phyloP scores from a whole-genome alignment of 2,329 filamentous ascomycete genomes.

The Penicillium sp. region DNA sequence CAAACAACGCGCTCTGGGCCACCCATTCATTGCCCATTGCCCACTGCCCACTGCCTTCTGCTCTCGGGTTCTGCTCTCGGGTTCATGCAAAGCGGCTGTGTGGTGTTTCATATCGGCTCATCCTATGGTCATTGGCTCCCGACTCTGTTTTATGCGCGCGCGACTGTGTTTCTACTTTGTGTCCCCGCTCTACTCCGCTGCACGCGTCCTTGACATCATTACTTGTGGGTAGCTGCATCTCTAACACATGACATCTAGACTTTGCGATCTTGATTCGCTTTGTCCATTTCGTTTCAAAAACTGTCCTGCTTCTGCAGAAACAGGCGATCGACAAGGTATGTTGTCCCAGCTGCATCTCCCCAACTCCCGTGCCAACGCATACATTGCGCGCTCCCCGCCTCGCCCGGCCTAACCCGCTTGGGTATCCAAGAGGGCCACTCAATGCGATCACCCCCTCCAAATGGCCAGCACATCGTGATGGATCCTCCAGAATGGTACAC shows the following conservation, averaged over 20 bases:
- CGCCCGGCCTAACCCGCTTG: slow-evolving; percentile 26
- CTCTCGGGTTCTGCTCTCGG: slow-evolving; percentile 3
- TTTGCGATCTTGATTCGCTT: slow-evolving; percentile 14
- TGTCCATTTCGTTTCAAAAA: slow-evolving; percentile 10
- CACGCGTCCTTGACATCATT: slow-evolving; percentile 16
- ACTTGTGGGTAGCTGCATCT: slow-evolving; percentile 6
- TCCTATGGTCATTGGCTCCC: slow-evolving; percentile 11
- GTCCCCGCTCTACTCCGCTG: slow-evolving; percentile 8
- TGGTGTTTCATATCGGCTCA: slow-evolving; percentile 6
- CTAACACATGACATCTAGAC: slow-evolving; percentile 14
- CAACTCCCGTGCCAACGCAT: slow-evolving; percentile 37
- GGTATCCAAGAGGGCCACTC: slow-evolving; percentile 18
- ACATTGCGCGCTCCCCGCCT: slow-evolving; percentile 26
- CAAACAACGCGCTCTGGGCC: slow-evolving; percentile 18
- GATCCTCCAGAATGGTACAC: slow-evolving; percentile 19
- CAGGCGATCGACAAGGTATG: slow-evolving; percentile 37
- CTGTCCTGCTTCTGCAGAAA: slow-evolving; percentile 22
- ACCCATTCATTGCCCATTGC: background rate
- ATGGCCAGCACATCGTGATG: slow-evolving; percentile 28
- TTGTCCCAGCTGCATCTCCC: slow-evolving; percentile 30
- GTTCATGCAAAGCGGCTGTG: slow-evolving; percentile 12
- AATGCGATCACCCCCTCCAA: slow-evolving; percentile 11
- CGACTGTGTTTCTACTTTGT: slow-evolving; percentile 4
- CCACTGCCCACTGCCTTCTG: background rate
- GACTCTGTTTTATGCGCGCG: slow-evolving; percentile 2